Conservation (phyloP, 2,329 filamentous ascomycete species). For the Emergomyces pasteurianus region DNA sequence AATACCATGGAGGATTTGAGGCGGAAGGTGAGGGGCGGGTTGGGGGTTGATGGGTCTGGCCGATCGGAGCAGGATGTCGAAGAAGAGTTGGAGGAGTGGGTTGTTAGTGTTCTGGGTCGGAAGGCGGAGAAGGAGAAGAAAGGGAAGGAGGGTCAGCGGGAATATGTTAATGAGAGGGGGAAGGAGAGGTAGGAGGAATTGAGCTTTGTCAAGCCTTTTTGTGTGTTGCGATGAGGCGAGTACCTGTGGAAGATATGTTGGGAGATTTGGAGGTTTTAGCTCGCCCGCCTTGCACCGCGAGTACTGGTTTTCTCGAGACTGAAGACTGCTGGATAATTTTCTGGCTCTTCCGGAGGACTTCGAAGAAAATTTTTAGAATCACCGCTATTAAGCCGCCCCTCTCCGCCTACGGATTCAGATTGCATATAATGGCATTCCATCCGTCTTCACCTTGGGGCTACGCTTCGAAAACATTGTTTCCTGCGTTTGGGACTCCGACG, state of each 20-base stretch:
- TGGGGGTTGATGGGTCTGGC: slow-evolving; percentile 47
- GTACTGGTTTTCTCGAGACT: not conserved
- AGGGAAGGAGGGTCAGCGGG: slow-evolving; percentile 18
- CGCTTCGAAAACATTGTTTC: not conserved
- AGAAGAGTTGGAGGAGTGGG: slow-evolving; percentile 43
- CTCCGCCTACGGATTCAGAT: not conserved
- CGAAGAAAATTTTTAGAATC: not conserved
- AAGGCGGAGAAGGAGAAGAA: slow-evolving; percentile 35
- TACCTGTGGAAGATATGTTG: not conserved
- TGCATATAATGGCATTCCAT: not conserved
- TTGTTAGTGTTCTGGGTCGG: slow-evolving; percentile 36
- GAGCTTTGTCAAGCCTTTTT: not conserved
- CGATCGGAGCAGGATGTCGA: slow-evolving; percentile 37
- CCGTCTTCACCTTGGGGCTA: not conserved
- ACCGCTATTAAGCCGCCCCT: not conserved
- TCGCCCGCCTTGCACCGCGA: not conserved
- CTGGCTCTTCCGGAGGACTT: not conserved
- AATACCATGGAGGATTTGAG: slow-evolving; percentile 55
- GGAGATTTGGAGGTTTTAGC: not conserved
- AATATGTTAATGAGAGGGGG: slow-evolving; percentile 10
- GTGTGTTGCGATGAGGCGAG: not conserved
- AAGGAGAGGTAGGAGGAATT: slow-evolving; percentile 7
- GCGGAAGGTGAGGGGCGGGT: slow-evolving; percentile 46
- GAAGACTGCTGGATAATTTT: not conserved
- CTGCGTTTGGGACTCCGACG: not conserved